Evolutionary conservation across 129 eudicot genomes (phyloP), one percentile per base, ranked within the genome.

Genomic region (Chrysanthemum lavandulifolium): DNA sequence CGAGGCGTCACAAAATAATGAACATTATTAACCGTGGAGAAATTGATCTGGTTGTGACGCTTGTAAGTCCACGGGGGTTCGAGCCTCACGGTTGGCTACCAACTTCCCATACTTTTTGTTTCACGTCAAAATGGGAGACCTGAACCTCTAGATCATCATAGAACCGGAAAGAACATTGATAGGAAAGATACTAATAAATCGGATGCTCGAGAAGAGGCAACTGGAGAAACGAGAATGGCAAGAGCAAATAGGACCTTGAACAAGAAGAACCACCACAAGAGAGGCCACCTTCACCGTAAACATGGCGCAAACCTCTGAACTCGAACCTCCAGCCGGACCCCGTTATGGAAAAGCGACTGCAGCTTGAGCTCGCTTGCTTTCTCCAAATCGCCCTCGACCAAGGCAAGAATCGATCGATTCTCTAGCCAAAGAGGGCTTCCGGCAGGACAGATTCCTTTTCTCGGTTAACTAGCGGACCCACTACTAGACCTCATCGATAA

Each of bases 201-300:
- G 1, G 25, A 23, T 23, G 25, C 25, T 40, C 96, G 43, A 88
- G 85, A 72, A 81, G 88, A 85, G 87, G 82, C 87, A 95, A 87
- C 76, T 82, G 90, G 89, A 82, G 88, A 63, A 87, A 57, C 54
- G 95, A 93, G 43, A 87, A 81, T 51, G 75, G 84, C 65, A 92
- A 84, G 66, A 86, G 84, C 76, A 75, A 78, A 78, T 57, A 82
- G 52, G 89, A 86, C 31, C 66, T 73, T 68, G 95, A 82, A 58
- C 82, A 85, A 85, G 72, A 86, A 72, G 62, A 71, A 13, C 76
- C 36, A 31, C 36, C 49, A 68, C 87, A 65, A 65, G 96, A 89
- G 82, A 82, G 99, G 80, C 84, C 87, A 1, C 94, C 96, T n/a
- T 90, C 99, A 25, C 99, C 99, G 8, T 97, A 88, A 77, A 90